phyloP scores from a whole-genome alignment of 305 asterid species.

The Rubia occidens region DNA sequence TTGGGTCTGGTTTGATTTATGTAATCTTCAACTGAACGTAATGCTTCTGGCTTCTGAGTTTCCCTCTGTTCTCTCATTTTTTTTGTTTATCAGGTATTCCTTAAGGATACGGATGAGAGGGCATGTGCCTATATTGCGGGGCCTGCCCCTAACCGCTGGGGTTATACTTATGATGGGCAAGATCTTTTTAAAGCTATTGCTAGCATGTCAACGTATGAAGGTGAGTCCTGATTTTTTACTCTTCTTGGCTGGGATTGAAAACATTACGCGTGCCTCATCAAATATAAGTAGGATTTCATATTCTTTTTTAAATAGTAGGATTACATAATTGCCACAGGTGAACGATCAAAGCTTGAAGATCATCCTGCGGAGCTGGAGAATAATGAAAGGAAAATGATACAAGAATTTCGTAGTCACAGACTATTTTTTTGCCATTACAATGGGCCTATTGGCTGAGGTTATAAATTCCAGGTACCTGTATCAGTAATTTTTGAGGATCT shows the following conservation, averaged over 20 bases:
- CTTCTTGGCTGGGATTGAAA: neutral
- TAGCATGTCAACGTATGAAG: constrained; percentile 29
- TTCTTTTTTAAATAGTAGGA: neutral
- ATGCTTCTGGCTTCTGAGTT: neutral
- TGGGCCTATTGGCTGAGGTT: constrained; percentile 89
- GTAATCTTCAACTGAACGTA: neutral
- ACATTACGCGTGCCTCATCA: neutral
- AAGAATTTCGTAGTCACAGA: constrained; percentile 57
- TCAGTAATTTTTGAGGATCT: neutral
- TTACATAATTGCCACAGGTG: constrained; percentile 34
- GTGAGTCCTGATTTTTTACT: constrained; percentile 33
- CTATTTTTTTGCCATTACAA: constrained; percentile 81
- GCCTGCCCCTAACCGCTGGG: constrained; percentile 99
- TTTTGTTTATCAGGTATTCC: constrained; percentile 56
- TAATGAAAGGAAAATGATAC: constrained; percentile 30
- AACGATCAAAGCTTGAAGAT: constrained; percentile 28
- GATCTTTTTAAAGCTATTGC: constrained; percentile 56
- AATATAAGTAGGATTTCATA: neutral
- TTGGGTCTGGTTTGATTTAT: neutral
- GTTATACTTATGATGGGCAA: constrained; percentile 73
- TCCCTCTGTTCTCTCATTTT: neutral
- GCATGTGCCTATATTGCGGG: constrained; percentile 99
- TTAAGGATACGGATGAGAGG: constrained; percentile 97
- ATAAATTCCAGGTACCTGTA: constrained; percentile 77
- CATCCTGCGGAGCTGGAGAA: constrained; percentile 28